Evolutionary conservation across 441 rosid species (phyloP), one percentile per base, ranked within the genome.

Genomic region (Monsonia emarginata): DNA sequence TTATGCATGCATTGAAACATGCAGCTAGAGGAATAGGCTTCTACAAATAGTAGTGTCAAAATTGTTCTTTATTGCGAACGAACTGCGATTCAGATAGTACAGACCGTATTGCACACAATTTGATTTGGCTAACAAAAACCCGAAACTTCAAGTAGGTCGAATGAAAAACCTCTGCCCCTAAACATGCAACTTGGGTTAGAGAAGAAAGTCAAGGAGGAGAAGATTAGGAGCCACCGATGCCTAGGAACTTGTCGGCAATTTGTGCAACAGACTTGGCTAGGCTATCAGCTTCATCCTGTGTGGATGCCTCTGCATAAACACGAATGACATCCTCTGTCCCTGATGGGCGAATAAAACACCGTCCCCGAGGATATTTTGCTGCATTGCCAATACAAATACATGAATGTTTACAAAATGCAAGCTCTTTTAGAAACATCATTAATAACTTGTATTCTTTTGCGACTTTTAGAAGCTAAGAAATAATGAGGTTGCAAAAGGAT

Each of bases 241-340:
- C 93, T 14, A 87, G 82, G 70, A 79, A 78, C 67, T 65, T 72
- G 68, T 85, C 86, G 25, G 81, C 95, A 52, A 88, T 79, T 76
- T 80, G 72, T 42, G 89, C 88, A 21, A 88, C 88, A 63, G 87
- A 84, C 62, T 74, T 69, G 42, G 94, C 96, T 61, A 94, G 86
- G 71, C 79, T 74, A 69, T 88, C 96, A 16, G 89, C 96, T 75
- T 74, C 85, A 71, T 84, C 91, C 69, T 93, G 90, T 1, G 86
- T 85, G 10, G 93, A 81, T 28, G 98, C 97, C 77, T 90, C 98
- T 0, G 97, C 90, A 75, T 90, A 93, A 14, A 88, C 93, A 18
- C 95, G 91, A 60, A 88, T 69, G 18, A 90, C 96, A 77, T 90
- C 98, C 80, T 93, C 96, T 4, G 98, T 93, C 54, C 97, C 95